Conservation (phyloP, 1,139 yeast genomes). For the Taphrina pruni region DNA sequence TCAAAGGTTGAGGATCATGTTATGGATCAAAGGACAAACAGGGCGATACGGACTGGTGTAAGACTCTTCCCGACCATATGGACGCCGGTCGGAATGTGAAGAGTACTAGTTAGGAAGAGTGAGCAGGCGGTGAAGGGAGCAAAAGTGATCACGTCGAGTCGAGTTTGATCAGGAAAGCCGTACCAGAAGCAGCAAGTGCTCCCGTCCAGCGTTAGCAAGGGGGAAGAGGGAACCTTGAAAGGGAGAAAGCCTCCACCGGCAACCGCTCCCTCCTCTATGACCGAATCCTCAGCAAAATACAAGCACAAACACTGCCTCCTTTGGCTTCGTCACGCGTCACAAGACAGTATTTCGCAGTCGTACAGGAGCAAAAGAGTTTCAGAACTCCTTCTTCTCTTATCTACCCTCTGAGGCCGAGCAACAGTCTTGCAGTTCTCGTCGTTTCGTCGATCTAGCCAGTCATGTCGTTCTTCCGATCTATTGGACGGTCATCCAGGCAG, state of each 20-base stretch:
- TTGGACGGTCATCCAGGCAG: constrained; percentile 37
- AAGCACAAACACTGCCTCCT: constrained; percentile 2
- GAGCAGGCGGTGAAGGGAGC: not conserved
- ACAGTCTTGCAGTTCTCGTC: not conserved
- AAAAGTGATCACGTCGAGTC: not conserved
- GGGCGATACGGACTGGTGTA: too few species aligned
- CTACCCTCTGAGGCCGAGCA: not conserved
- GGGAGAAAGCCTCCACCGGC: not conserved
- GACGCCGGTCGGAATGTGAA: too few species aligned
- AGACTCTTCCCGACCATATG: too few species aligned
- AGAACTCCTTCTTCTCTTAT: not conserved
- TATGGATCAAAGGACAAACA: not conserved
- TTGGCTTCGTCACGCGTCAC: not conserved
- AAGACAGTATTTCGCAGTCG: not conserved
- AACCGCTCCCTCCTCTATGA: not conserved
- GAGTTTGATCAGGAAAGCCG: not conserved
- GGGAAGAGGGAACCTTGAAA: not conserved
- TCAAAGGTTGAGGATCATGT: not conserved
- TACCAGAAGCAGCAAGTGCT: not conserved
- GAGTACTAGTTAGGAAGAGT: too few species aligned
- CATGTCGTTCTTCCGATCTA: constrained; percentile 38
- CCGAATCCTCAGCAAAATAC: constrained; percentile 11
- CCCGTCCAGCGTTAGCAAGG: not conserved
- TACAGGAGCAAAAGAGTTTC: not conserved
- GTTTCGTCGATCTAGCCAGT: not conserved